Evolutionary conservation across 495 filamentous ascomycete genomes (phyloP), one percentile per base, ranked within the genome.

Genomic region (Pseudotulostoma volvatum): DNA sequence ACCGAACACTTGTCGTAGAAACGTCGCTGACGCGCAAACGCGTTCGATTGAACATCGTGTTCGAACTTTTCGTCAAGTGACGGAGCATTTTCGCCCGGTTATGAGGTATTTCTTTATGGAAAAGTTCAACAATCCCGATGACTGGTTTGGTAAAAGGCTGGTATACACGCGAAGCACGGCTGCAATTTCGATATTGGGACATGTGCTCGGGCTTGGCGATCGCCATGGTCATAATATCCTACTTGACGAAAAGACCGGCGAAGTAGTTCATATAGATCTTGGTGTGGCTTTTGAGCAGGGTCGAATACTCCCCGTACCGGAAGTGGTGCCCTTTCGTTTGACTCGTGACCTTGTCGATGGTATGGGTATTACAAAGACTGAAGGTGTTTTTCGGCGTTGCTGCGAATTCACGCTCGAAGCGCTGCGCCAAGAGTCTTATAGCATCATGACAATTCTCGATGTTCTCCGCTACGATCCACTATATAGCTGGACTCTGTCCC

Each of bases 81-180:
- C 71, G 5, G 76, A 86, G 1, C 67, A 72, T 23, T 95, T 94
- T 57, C 77, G 84, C 32, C 92, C 92, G 0, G 88, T 95, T n/a
- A 77, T 96, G 76, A 75, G 77, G 23, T 93, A 85, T 53, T 99
- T 96, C 65, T 94, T 96, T 58, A 82, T 93, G 67, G 87, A 99
- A 53, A 77, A 77, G 33, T 99, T 93, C 54, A 70, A 77, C 13
- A 87, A 92, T 46, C 90, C 90, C 3, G 87, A 96, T 51, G 85
- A 93, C 46, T 97, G 90, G 90, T 96, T 94, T 48, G 70, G 68
- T 35, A 78, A 74, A 42, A 72, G 90, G 18, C 71, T 92, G 3
- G 80, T 85, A 2, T 99, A 96, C 53, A 93, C 84, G 0, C 70
- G 90, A 38, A 87, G 79, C 34, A 95, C 86, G 1, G 92, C 90